phyloP scores from a whole-genome alignment of 192 early-diverging fungal species.

The Umbelopsis ramanniana region DNA sequence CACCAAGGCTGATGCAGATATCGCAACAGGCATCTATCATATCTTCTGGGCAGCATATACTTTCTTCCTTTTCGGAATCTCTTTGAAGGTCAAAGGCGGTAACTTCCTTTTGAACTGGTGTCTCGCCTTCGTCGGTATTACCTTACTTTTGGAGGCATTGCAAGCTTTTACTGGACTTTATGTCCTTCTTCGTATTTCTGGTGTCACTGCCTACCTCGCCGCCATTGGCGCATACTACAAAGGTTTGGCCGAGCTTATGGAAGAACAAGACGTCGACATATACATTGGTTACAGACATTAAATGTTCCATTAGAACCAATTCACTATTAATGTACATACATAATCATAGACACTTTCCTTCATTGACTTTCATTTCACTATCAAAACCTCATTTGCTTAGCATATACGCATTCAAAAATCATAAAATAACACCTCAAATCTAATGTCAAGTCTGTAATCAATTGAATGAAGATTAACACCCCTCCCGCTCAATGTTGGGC shows the following conservation, averaged over 20 bases:
- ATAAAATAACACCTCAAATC: neutral
- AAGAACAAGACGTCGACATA: constrained; percentile 30
- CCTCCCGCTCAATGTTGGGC: no score
- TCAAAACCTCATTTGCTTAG: no score
- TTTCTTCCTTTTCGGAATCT: constrained; percentile 13
- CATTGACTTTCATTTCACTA: no score
- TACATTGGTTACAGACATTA: constrained; percentile 25
- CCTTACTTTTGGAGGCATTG: constrained; percentile 27
- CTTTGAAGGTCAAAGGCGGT: constrained; percentile 27
- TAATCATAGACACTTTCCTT: no score
- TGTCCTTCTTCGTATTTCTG: constrained; percentile 24
- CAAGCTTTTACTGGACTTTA: neutral
- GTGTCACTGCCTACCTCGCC: constrained; percentile 32
- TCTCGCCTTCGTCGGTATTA: constrained; percentile 32
- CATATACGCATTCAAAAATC: neutral
- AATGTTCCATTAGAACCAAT: neutral
- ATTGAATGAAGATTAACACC: no score
- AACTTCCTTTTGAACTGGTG: constrained; percentile 25
- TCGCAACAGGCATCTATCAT: constrained; percentile 25
- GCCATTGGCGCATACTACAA: constrained; percentile 36
- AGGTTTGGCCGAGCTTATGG: constrained; percentile 38
- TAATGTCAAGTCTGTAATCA: no score
- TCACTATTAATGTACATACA: no score
- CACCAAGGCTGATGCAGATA: neutral
- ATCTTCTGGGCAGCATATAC: constrained; percentile 30